A percentile compares a stretch with the other conserved stretches of the same genome.
These are phyloP conservation scores for Vanrija humicola DNA, from an alignment of 1,284 basidiomycete species.

Conservation along the genomic window DNA sequence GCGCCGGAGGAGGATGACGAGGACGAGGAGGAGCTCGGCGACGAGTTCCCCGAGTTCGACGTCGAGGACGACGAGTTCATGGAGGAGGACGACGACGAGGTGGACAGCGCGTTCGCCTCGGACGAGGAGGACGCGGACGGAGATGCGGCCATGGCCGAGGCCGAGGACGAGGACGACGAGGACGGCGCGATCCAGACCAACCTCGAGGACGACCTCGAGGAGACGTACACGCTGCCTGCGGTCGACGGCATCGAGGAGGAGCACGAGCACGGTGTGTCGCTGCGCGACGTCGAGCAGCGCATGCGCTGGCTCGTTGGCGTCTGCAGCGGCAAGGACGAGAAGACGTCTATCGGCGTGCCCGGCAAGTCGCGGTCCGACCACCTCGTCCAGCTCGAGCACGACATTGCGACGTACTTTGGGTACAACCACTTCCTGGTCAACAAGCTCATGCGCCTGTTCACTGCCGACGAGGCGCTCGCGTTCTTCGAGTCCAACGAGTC, in stretches of 20 bases:
- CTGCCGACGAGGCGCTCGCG: constrained; percentile 91
- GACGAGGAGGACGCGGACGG: constrained; percentile 41
- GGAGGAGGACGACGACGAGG: constrained; percentile 50
- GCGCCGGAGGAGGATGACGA: constrained; percentile 38
- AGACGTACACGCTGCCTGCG: constrained; percentile 73
- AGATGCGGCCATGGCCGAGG: constrained; percentile 24
- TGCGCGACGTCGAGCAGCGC: constrained; percentile 78
- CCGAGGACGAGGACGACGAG: constrained; percentile 42
- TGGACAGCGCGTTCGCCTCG: constrained; percentile 47
- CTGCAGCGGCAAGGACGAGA: constrained; percentile 64
- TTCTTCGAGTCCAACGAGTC: constrained; percentile 99
- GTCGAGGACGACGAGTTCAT: constrained; percentile 54
- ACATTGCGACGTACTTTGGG: constrained; percentile 93
- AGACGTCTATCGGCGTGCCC: constrained; percentile 50
- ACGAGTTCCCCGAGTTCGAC: constrained; percentile 47
- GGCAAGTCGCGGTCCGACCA: constrained; percentile 87
- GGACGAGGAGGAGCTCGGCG: constrained; percentile 50
- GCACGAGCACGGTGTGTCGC: constrained; percentile 61
- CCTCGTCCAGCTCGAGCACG: constrained; percentile 76
- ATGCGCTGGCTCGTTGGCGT: constrained; percentile 85
- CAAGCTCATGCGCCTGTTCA: constrained; percentile 91
- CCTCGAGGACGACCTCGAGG: constrained; percentile 58
- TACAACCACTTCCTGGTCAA: constrained; percentile 95
- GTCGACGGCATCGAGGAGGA: constrained; percentile 78
- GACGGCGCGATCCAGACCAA: constrained; percentile 51